Evolutionary conservation across 306 rosid species (phyloP).

Genomic region (Medicago lupulina): DNA sequence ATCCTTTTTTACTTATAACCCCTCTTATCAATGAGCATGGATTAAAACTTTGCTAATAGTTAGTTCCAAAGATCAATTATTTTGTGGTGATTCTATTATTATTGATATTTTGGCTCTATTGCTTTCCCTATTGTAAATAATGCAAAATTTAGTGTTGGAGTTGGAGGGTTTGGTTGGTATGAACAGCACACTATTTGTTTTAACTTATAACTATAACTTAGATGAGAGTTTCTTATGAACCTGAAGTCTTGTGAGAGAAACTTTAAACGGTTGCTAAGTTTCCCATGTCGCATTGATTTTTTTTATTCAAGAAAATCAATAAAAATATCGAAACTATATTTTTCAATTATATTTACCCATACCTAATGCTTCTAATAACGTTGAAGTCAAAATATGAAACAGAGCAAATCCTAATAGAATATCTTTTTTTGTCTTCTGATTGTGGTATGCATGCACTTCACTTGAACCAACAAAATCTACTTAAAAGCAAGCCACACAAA

Average conservation of each 20-base stretch:
- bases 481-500: neutral
- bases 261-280: neutral
- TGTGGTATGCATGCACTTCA: neutral
- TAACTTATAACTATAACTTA: neutral
- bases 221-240: neutral
- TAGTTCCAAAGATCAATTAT: conserved; percentile 33
- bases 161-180: conserved; percentile 23
- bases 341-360: neutral
- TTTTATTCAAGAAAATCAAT: no score
- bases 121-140: conserved; percentile 35
- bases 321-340: no score
- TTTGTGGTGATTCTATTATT: neutral
- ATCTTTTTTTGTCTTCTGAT: neutral
- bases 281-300: no score
- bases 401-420: neutral
- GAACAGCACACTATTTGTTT: conserved; percentile 20
- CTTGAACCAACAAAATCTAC: neutral
- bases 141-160: conserved; percentile 1
- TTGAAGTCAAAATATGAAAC: neutral
- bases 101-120: neutral
- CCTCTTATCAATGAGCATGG: no score
- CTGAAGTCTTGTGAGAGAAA: neutral
- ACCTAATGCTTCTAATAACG: neutral
- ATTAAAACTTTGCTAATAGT: conserved; percentile 12
- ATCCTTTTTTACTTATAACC: no score